Evolutionary conservation across 1,284 basidiomycete genomes (phyloP).

Genomic region (Cryptococcus deneoformans): DNA sequence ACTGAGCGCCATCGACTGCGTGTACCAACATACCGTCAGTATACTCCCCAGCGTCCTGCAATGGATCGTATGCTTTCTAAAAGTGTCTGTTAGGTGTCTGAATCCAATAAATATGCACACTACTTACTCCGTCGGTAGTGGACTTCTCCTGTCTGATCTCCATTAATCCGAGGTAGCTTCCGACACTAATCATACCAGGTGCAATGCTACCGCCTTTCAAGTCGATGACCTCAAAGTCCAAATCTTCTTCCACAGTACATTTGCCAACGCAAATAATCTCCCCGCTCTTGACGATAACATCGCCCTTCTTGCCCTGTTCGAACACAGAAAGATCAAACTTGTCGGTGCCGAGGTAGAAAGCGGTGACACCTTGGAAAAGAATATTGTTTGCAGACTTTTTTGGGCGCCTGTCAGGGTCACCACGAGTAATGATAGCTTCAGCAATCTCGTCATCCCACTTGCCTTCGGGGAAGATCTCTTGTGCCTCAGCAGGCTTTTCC

Average conservation of each 20-base stretch:
- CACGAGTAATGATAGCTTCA: constrained; percentile 38
- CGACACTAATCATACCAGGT: constrained; percentile 49
- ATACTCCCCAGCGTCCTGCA: constrained; percentile 58
- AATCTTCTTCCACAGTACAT: constrained; percentile 13
- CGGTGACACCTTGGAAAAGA: constrained; percentile 46
- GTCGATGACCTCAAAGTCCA: constrained; percentile 39
- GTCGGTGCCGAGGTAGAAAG: constrained; percentile 21
- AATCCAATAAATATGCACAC: no score
- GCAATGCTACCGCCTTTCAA: constrained; percentile 50
- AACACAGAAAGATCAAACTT: constrained; percentile 1
- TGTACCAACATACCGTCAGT: constrained; percentile 58
- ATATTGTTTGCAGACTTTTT: constrained; percentile 34
- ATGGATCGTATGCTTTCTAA: constrained; percentile 53
- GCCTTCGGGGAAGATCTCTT: constrained; percentile 40
- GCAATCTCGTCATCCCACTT: constrained; percentile 41
- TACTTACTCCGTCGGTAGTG: constrained; percentile 61
- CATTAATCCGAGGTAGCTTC: constrained; percentile 48
- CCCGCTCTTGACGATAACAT: constrained; percentile 40
- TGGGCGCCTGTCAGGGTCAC: constrained; percentile 44
- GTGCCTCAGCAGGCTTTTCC: constrained; percentile 41
- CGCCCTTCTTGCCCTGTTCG: constrained; percentile 12
- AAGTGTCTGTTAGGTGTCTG: not conserved
- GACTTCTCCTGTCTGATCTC: constrained; percentile 58
- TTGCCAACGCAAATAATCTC: constrained; percentile 46
- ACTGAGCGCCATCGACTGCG: constrained; percentile 71